Conservation (phyloP, 2,329 filamentous ascomycete genomes). For the Hymenoscyphus albidus region DNA sequence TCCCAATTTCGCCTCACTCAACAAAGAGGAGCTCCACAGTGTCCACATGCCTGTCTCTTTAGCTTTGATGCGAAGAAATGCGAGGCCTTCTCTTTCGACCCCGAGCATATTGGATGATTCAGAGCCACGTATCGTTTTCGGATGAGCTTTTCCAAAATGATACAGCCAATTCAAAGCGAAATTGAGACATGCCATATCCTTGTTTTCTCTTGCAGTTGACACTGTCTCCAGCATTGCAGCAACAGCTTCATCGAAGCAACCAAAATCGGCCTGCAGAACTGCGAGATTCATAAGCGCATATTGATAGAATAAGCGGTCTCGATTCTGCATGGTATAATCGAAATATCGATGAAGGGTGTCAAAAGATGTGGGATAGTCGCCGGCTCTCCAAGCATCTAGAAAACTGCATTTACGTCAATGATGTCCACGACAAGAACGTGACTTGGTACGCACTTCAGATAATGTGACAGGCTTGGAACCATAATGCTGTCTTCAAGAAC, state of each 20-base stretch:
- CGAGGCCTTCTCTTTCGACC: constrained; percentile 74
- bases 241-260: constrained; percentile 85
- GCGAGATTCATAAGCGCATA: constrained; percentile 92
- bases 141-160: constrained; percentile 85
- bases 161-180: constrained; percentile 96
- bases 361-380: constrained; percentile 85
- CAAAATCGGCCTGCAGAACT: constrained; percentile 92
- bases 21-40: constrained; percentile 74
- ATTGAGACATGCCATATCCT: constrained; percentile 88
- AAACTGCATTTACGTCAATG: constrained; percentile 52
- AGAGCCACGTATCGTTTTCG: constrained; percentile 65
- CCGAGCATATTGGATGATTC: constrained; percentile 71
- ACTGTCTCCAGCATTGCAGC: constrained; percentile 93
- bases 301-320: constrained; percentile 84
- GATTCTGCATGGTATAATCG: constrained; percentile 87
- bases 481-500: constrained; percentile 64
- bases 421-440: neutral
- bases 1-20: constrained; percentile 80
- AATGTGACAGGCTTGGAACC: constrained; percentile 71
- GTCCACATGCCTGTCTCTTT: constrained; percentile 84
- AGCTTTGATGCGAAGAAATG: constrained; percentile 80
- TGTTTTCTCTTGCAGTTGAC: constrained; percentile 87
- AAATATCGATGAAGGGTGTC: constrained; percentile 93
- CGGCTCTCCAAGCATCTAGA: constrained; percentile 86
- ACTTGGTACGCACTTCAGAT: constrained; percentile 56